Conservation (phyloP, 1,139 yeast genomes). For the Protomyces inundatus region DNA sequence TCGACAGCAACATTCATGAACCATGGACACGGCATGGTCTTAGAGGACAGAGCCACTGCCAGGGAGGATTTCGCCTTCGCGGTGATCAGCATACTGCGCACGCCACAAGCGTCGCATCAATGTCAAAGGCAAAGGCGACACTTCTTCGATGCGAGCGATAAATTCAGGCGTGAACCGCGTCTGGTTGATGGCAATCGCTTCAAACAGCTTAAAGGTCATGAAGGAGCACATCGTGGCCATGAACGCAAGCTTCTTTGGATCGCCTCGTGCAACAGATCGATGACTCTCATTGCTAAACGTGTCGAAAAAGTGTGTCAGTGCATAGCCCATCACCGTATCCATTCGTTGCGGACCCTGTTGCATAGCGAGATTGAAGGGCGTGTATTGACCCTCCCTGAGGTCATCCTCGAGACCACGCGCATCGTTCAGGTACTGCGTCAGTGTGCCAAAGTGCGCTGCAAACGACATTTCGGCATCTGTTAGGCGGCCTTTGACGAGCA, state of each 20-base stretch:
- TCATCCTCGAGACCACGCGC: not conserved
- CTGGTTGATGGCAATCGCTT: not conserved
- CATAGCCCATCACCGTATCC: not conserved
- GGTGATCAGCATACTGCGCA: not conserved
- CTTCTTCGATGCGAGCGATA: not conserved
- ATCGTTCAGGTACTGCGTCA: not conserved
- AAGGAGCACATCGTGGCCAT: not conserved
- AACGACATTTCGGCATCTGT: not conserved
- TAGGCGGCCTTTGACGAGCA: not conserved
- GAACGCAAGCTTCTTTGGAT: not conserved
- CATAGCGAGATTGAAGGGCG: not conserved
- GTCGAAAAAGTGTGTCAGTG: not conserved
- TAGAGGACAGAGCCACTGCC: not conserved
- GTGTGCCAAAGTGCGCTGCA: not conserved
- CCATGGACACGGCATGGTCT: no score
- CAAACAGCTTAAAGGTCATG: not conserved
- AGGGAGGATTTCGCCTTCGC: not conserved
- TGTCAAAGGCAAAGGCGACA: not conserved
- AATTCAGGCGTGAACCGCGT: not conserved
- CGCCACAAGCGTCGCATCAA: not conserved
- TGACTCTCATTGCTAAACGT: not conserved
- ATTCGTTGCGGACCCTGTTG: not conserved
- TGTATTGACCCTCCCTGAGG: not conserved
- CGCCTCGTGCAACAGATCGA: not conserved
- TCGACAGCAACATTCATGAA: no score